Evolutionary conservation across 1,284 basidiomycete species (phyloP).

Genomic region (Irpex lacteus): DNA sequence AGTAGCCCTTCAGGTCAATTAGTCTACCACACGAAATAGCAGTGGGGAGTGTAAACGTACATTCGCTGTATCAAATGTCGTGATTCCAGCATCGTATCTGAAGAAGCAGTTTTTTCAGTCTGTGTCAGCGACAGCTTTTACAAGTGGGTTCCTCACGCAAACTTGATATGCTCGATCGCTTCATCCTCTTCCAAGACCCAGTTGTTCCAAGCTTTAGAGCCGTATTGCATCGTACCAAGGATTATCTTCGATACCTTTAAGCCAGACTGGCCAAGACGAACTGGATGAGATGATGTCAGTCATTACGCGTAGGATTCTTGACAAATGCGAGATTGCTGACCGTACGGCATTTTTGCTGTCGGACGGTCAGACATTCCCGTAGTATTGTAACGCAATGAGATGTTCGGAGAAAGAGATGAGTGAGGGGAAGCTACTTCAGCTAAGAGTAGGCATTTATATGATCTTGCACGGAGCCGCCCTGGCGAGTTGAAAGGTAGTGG

Average conservation of each 20-base stretch:
- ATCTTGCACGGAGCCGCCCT: too few species aligned
- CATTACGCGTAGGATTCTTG: too few species aligned
- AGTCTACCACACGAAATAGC: too few species aligned
- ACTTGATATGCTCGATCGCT: constrained; percentile 35
- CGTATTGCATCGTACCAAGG: constrained; percentile 44
- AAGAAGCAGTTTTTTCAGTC: too few species aligned
- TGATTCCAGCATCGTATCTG: constrained; percentile 35
- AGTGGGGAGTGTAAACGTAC: constrained; percentile 19
- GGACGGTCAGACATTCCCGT: too few species aligned
- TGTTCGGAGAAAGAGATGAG: too few species aligned
- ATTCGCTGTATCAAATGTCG: constrained; percentile 51
- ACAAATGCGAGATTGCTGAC: neutral
- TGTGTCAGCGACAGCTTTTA: too few species aligned
- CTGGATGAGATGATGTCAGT: constrained; percentile 16
- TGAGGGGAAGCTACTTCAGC: too few species aligned
- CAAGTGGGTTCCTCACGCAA: constrained; percentile 25
- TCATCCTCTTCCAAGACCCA: constrained; percentile 43
- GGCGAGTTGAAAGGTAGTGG: too few species aligned
- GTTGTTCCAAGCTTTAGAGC: constrained; percentile 30
- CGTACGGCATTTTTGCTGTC: neutral
- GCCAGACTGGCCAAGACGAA: constrained; percentile 43
- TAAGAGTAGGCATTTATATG: too few species aligned
- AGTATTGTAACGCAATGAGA: too few species aligned
- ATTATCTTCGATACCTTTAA: constrained; percentile 43
- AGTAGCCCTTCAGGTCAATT: constrained; percentile 16